Percentiles rank a stretch among this genome's conserved stretches.
Evolutionary conservation across 495 filamentous ascomycete genomes (phyloP).

Genomic region (Aspergillus ellipticus): DNA sequence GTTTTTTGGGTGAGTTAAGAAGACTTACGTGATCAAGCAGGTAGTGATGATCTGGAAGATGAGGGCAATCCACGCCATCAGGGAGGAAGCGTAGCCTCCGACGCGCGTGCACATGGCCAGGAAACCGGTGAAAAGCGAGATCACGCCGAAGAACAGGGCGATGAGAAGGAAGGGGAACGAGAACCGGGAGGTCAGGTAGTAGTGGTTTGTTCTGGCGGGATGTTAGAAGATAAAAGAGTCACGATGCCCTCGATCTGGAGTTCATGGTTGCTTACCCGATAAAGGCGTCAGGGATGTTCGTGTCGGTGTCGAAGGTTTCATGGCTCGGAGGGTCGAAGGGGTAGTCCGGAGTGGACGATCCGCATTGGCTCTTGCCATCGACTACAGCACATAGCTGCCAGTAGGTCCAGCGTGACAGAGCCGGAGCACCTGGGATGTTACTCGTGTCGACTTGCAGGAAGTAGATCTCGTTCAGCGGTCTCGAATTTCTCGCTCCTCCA

Average conservation of each 20-base stretch:
- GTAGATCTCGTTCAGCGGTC: slow-evolving; percentile 69
- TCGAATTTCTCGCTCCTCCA: slow-evolving; percentile 55
- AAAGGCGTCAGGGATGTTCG: slow-evolving; percentile 53
- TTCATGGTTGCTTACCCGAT: slow-evolving; percentile 41
- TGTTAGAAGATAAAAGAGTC: background rate
- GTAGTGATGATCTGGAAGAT: slow-evolving; percentile 62
- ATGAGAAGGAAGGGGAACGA: slow-evolving; percentile 71
- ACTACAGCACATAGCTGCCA: slow-evolving; percentile 66
- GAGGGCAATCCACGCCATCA: slow-evolving; percentile 51
- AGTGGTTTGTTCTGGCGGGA: slow-evolving; percentile 47
- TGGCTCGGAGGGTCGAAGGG: slow-evolving; percentile 59
- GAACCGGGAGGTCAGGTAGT: slow-evolving; percentile 64
- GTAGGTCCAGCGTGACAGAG: slow-evolving; percentile 79
- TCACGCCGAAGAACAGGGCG: slow-evolving; percentile 60
- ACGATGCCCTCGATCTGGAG: background rate
- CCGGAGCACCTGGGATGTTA: slow-evolving; percentile 62
- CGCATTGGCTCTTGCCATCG: slow-evolving; percentile 57
- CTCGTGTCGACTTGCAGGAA: slow-evolving; percentile 75
- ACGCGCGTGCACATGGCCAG: slow-evolving; percentile 59
- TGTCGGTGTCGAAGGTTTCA: slow-evolving; percentile 56
- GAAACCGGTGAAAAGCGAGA: slow-evolving; percentile 58
- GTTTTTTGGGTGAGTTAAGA: background rate
- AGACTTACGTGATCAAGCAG: slow-evolving; percentile 66
- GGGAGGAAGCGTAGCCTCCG: slow-evolving; percentile 56
- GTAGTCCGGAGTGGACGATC: slow-evolving; percentile 50